Evolutionary conservation across 78 protist genomes (phyloP), one percentile per base, ranked within the genome.

Genomic region (Dictyostelium discoideum): DNA sequence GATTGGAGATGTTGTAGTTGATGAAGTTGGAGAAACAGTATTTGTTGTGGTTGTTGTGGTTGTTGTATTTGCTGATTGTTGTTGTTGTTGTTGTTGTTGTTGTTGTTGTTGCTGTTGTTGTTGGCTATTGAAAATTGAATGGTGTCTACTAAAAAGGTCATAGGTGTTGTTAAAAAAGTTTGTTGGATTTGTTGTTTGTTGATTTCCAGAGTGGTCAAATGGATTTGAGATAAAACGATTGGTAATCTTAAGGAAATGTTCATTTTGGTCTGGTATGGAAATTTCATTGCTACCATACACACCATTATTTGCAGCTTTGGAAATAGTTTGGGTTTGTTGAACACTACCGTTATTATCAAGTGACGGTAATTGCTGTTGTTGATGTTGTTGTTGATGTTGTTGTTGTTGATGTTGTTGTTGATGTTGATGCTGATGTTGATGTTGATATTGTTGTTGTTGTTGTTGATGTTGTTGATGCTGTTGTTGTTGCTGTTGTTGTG

Each of bases 111-210:
- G n/a, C 18, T 13, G 81, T 37, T 32, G 48, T 32, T 74, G 42
- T 32, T 37, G 42, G 18, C 48, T 26, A 74, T 74, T 37, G 46
- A 74, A 74, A 13, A 74, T 37, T 74, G 81, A 74, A 37, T 74
- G 81, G 24, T 74, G 42, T 74, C 81, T 74, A 37, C 81, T 74
- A 74, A 74, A 74, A 16, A 74, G 81, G 20, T 74, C 81, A 37
- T 37, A 74, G 8, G 81, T 26, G 20, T 37, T 74, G 13, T 26
- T 37, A 74, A 74, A 74, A 37, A 74, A 37, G 46, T 74, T 74
- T 74, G 81, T 9, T 72, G 44, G 79, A 3, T 29, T 29, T 72
- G 44, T 24, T 65, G 37, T 18, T 74, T 10, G 39, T 37, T 74
- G 81, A 37, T 14, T 60, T 60, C 26, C 69, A 20, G 69, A 60